These are phyloP conservation scores for Glycyrrhiza uralensis DNA, from an alignment of 306 rosid genomes.

Conservation along the genomic window DNA sequence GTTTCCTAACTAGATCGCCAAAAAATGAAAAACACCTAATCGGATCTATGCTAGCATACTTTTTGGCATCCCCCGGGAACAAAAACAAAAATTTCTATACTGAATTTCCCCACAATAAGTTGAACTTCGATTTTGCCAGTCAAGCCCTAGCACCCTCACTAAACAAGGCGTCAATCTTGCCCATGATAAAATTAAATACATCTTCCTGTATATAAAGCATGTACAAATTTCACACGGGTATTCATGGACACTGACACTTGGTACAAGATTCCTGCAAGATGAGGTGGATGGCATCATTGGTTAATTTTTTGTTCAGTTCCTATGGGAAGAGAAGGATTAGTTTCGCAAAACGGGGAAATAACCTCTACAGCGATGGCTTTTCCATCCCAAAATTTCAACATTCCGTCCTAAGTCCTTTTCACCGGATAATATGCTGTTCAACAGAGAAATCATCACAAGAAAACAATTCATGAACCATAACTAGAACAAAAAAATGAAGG, in stretches of 20 bases:
- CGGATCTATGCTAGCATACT: not conserved
- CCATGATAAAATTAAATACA: not conserved
- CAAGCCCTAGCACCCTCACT: not conserved
- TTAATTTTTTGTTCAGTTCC: not conserved
- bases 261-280: not conserved
- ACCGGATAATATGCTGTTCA: conserved; percentile 12
- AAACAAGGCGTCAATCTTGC: not conserved
- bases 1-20: not conserved
- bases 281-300: not conserved
- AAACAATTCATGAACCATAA: conserved; percentile 5
- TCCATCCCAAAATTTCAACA: not conserved
- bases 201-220: conserved; percentile 17
- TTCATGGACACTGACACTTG: not conserved
- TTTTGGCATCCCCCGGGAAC: too few relatives aligned
- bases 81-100: too few relatives aligned
- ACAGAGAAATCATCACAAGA: not conserved
- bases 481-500: not conserved
- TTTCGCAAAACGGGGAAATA: too few relatives aligned
- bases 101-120: not conserved
- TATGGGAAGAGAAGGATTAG: not conserved
- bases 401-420: not conserved
- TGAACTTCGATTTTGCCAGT: not conserved
- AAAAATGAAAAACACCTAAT: not conserved
- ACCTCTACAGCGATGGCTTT: not conserved
- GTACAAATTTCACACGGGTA: not conserved